These are phyloP conservation scores for Lactarius vividus DNA, from an alignment of 768 basidiomycete species.

Conservation along the genomic window DNA sequence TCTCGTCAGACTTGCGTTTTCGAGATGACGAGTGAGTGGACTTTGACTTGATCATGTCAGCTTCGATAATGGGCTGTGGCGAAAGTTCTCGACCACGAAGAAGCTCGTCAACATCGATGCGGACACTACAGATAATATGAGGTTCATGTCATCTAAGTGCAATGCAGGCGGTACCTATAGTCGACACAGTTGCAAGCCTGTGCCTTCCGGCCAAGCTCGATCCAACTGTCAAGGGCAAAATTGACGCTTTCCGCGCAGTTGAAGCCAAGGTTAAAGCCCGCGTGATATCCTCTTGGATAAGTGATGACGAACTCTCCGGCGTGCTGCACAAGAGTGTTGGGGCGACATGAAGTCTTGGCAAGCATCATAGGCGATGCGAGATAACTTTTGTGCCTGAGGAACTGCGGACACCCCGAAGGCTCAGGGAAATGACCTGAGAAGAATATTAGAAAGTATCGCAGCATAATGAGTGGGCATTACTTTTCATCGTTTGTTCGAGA, in stretches of 20 bases:
- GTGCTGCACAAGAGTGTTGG: constrained; percentile 87
- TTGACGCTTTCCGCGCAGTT: constrained; percentile 98
- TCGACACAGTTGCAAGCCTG: constrained; percentile 70
- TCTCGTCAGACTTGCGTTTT: constrained; percentile 45
- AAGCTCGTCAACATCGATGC: constrained; percentile 89
- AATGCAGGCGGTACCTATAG: constrained; percentile 52
- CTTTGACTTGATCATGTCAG: constrained; percentile 22
- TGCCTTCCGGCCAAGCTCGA: constrained; percentile 82
- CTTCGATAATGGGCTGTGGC: constrained; percentile 32
- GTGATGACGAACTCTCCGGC: constrained; percentile 97
- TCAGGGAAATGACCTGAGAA: constrained; percentile 80
- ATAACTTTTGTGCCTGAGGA: constrained; percentile 95
- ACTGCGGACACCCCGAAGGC: constrained; percentile 82
- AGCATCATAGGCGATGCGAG: constrained; percentile 85
- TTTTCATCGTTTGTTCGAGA: constrained; percentile 88
- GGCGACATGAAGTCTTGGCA: constrained; percentile 72
- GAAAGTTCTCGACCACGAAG: constrained; percentile 64
- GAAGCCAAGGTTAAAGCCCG: constrained; percentile 93
- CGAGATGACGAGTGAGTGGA: constrained; percentile 26
- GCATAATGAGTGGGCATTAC: constrained; percentile 39
- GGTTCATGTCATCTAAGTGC: background rate
- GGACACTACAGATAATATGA: constrained; percentile 56
- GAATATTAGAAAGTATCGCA: background rate
- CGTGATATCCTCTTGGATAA: constrained; percentile 92
- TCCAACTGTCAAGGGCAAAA: constrained; percentile 93